phyloP scores from a whole-genome alignment of 2,329 filamentous ascomycete species.

The Periconia macrospinosa region DNA sequence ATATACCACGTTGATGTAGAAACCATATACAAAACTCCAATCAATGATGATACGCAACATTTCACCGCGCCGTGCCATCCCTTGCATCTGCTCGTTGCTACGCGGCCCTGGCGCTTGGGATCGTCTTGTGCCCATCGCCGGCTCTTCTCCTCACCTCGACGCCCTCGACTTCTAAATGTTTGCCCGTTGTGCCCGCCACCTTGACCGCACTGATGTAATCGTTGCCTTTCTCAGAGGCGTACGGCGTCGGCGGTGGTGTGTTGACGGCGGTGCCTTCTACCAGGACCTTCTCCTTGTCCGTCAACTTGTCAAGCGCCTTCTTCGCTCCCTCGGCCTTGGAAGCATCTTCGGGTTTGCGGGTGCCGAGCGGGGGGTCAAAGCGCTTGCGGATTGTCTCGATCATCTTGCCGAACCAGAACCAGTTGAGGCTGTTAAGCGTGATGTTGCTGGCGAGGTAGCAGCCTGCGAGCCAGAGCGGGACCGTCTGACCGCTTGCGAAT shows the following conservation, averaged over 20 bases:
- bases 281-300: conserved; percentile 32
- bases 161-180: conserved; percentile 31
- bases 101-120: neutral
- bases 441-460: conserved; percentile 72
- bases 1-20: neutral
- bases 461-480: conserved; percentile 71
- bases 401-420: conserved; percentile 89
- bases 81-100: neutral
- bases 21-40: neutral
- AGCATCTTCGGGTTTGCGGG: conserved; percentile 26
- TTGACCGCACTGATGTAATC: conserved; percentile 25
- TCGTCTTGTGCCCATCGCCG: neutral
- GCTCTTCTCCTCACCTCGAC: conserved; percentile 26
- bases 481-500: conserved; percentile 45
- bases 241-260: conserved; percentile 26
- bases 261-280: conserved; percentile 37
- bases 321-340: conserved; percentile 17
- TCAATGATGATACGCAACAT: neutral
- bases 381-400: conserved; percentile 75
- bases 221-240: conserved; percentile 3
- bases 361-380: conserved; percentile 63
- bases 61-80: too few relatives aligned
- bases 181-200: conserved; percentile 21
- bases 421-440: conserved; percentile 74
- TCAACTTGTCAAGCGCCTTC: conserved; percentile 18